A percentile compares a stretch with the other conserved stretches of the same genome.
Evolutionary conservation across 192 early-diverging fungal genomes (phyloP).

Genomic region (Gryganskiella cystojenkinii): DNA sequence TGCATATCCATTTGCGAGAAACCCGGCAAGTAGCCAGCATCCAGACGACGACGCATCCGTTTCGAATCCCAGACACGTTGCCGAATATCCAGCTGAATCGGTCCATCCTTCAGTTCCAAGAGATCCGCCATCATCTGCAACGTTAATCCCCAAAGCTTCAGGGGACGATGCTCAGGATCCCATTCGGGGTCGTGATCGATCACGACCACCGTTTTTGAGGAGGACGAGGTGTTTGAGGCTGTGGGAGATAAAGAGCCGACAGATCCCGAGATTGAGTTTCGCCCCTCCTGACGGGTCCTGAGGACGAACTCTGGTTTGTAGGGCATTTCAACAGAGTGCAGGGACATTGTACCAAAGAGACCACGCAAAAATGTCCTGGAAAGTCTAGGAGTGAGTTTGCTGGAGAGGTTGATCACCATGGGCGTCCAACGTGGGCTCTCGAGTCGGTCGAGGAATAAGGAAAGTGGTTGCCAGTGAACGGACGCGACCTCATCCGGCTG

Average conservation of each 20-base stretch:
- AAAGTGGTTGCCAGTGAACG: conserved; percentile 54
- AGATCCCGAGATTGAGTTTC: not conserved
- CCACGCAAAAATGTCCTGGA: conserved; percentile 46
- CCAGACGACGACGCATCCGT: conserved; percentile 40
- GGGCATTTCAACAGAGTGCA: conserved; percentile 55
- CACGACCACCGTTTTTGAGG: not conserved
- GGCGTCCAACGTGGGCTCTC: conserved; percentile 52
- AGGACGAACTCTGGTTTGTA: conserved; percentile 46
- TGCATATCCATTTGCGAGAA: conserved; percentile 49
- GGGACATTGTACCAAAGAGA: conserved; percentile 51
- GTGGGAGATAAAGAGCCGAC: not conserved
- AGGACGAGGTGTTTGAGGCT: not conserved
- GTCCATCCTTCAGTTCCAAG: conserved; percentile 51
- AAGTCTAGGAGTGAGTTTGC: conserved; percentile 49
- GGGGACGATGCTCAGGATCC: conserved; percentile 41
- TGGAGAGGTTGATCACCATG: conserved; percentile 54
- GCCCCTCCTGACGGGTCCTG: not conserved
- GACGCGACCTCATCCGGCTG: conserved; percentile 56
- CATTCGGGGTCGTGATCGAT: conserved; percentile 42
- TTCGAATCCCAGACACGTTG: conserved; percentile 52
- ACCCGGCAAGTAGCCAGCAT: conserved; percentile 44
- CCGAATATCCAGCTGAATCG: conserved; percentile 43
- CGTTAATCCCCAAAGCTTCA: conserved; percentile 56
- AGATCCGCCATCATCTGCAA: conserved; percentile 60
- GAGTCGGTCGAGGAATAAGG: conserved; percentile 49